These are phyloP conservation scores for Geotrichum aggregatum DNA, from an alignment of 1,139 yeast genomes.

Conservation along the genomic window DNA sequence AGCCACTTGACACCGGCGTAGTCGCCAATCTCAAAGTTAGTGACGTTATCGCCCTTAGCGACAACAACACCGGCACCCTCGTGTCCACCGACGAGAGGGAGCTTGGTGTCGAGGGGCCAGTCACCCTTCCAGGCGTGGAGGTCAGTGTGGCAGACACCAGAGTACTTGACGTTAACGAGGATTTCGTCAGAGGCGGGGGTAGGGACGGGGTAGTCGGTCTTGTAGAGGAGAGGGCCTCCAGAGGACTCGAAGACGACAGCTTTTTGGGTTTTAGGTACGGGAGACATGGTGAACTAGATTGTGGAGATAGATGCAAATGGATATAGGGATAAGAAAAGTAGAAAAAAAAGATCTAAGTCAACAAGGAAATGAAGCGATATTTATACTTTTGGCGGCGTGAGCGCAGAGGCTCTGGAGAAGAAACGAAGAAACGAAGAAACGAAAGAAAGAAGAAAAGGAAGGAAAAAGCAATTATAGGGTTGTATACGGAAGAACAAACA, in stretches of 20 bases:
- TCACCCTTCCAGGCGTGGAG: constrained; percentile 71
- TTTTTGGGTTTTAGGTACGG: constrained; percentile 61
- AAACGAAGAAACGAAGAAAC: background rate
- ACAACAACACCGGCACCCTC: constrained; percentile 85
- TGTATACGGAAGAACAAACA: too few relatives aligned
- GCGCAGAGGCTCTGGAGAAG: background rate
- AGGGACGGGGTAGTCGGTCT: constrained; percentile 55
- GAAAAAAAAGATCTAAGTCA: background rate
- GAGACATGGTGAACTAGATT: constrained; percentile 14
- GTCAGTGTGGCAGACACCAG: constrained; percentile 66
- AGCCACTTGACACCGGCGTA: constrained; percentile 69
- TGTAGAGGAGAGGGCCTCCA: constrained; percentile 58
- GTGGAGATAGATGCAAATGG: background rate
- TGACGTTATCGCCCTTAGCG: constrained; percentile 62
- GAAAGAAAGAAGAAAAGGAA: background rate
- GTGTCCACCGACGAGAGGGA: constrained; percentile 76
- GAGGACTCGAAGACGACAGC: constrained; percentile 65
- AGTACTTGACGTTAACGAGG: constrained; percentile 57
- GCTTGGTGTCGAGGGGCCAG: constrained; percentile 61
- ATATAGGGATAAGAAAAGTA: constrained; percentile 1
- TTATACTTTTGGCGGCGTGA: constrained; percentile 13
- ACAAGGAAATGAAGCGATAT: constrained; percentile 1
- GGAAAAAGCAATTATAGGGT: too few relatives aligned
- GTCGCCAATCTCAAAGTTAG: constrained; percentile 70
- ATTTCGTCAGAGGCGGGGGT: constrained; percentile 55